Percentiles rank a stretch among this genome's conserved stretches.
Conservation (phyloP, 2,329 filamentous ascomycete genomes). For the Seiridium cupressi region DNA sequence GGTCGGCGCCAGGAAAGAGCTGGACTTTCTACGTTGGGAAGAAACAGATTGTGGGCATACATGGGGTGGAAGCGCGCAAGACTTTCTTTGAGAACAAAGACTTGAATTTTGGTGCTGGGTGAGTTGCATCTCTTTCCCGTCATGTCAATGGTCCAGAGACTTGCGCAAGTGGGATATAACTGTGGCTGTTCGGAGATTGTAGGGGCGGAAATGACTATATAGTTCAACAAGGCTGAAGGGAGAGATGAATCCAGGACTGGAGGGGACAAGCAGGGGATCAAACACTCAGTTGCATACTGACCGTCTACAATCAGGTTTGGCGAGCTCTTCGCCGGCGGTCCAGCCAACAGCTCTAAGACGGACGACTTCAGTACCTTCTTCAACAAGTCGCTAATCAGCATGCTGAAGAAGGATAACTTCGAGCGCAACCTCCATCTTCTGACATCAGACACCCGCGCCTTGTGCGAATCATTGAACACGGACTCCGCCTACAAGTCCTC, state of each 20-base stretch:
- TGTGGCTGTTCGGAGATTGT: too few species aligned
- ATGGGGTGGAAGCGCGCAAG: slow-evolving; percentile 39
- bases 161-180: neutral
- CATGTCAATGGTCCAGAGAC: neutral
- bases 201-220: too few species aligned
- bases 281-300: neutral
- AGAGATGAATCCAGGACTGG: too few species aligned
- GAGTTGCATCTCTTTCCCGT: slow-evolving; percentile 12
- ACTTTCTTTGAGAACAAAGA: slow-evolving; percentile 44
- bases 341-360: slow-evolving; percentile 9
- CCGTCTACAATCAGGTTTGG: slow-evolving; percentile 14
- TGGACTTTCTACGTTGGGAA: slow-evolving; percentile 50
- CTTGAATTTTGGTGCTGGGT: slow-evolving; percentile 42
- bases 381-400: slow-evolving; percentile 24
- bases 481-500: slow-evolving; percentile 5
- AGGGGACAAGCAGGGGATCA: too few species aligned
- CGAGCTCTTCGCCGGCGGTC: slow-evolving; percentile 20
- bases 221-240: too few species aligned
- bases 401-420: slow-evolving; percentile 37
- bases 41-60: slow-evolving; percentile 41
- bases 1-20: slow-evolving; percentile 34
- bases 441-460: slow-evolving; percentile 36
- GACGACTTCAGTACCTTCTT: slow-evolving; percentile 26
- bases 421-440: slow-evolving; percentile 37
- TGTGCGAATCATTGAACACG: slow-evolving; percentile 34